phyloP scores from a whole-genome alignment of 2,329 filamentous ascomycete species.

The Sporothrix phasma region DNA sequence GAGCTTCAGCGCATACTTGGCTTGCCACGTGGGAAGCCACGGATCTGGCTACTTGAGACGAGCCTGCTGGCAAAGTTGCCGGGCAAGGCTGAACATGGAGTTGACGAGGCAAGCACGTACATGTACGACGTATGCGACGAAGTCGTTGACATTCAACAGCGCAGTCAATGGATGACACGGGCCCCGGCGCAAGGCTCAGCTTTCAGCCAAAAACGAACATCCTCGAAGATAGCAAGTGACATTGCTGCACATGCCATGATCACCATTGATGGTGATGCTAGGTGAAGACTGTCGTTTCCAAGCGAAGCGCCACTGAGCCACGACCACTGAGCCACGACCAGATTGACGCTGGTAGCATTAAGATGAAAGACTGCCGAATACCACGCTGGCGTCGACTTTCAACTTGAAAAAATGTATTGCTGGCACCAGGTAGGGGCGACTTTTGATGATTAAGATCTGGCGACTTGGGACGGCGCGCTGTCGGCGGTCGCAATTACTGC shows the following conservation, averaged over 20 bases:
- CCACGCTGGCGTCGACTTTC: too few relatives aligned
- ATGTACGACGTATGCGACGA: background rate
- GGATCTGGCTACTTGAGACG: background rate
- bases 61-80: background rate
- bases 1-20: background rate
- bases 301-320: background rate
- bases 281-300: background rate
- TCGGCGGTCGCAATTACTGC: slow-evolving; percentile 14
- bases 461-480: background rate
- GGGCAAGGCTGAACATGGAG: background rate
- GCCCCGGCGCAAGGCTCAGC: background rate
- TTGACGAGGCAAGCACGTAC: background rate
- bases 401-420: too few relatives aligned
- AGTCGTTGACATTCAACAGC: background rate
- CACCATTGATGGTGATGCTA: background rate
- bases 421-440: background rate
- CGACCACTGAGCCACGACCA: too few relatives aligned
- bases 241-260: background rate
- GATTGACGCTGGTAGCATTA: too few relatives aligned
- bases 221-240: background rate
- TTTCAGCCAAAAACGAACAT: background rate
- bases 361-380: too few relatives aligned
- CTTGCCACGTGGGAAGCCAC: background rate
- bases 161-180: background rate
- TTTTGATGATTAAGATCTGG: too few relatives aligned